A percentile compares a stretch with the other conserved stretches of the same genome.
phyloP scores from a whole-genome alignment of 768 basidiomycete species.

The Mycena albidolilacea region DNA sequence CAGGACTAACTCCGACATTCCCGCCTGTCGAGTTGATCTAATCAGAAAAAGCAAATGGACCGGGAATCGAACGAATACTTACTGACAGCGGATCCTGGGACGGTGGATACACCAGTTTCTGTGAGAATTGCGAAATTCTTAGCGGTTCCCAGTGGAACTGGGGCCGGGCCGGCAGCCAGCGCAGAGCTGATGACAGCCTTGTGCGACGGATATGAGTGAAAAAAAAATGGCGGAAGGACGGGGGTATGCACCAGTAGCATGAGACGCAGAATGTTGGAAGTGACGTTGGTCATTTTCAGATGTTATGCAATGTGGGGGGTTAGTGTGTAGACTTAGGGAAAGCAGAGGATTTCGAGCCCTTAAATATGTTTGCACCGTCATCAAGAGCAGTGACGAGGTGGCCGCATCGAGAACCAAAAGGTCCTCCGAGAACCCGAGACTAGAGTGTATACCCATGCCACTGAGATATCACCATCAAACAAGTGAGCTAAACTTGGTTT shows the following conservation, averaged over 20 bases:
- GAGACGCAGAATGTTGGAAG: background rate
- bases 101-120: conserved; percentile 9
- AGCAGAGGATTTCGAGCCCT: conserved; percentile 5
- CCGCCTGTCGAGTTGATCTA: background rate
- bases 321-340: background rate
- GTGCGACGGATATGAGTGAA: too few species aligned
- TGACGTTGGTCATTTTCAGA: conserved; percentile 3
- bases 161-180: conserved; percentile 14
- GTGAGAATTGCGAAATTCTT: conserved; percentile 15
- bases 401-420: background rate
- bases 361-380: conserved; percentile 8
- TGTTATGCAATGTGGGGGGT: background rate
- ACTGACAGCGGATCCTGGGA: conserved; percentile 14
- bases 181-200: too few species aligned
- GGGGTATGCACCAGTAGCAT: conserved; percentile 2
- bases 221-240: background rate
- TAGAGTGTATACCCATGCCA: conserved; percentile 3
- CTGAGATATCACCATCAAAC: background rate
- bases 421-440: background rate
- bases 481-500: conserved; percentile 1
- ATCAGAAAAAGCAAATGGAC: background rate
- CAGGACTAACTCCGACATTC: conserved; percentile 19
- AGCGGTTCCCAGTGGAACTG: conserved; percentile 15
- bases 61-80: background rate
- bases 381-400: conserved; percentile 8